Evolutionary conservation across 306 rosid genomes (phyloP).

Genomic region (Dalbergia cochinchinensis): DNA sequence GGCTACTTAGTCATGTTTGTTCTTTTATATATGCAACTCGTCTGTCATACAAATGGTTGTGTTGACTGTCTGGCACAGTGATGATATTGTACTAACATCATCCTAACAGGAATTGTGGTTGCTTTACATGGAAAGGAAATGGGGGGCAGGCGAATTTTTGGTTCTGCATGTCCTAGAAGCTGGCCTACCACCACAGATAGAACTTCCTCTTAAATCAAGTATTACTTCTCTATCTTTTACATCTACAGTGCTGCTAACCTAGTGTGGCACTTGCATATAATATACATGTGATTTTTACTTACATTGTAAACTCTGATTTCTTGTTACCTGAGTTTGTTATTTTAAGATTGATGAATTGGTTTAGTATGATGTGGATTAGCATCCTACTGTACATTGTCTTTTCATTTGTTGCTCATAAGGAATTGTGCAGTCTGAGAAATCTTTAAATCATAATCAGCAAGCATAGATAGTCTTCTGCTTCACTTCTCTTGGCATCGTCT

Average conservation of each 20-base stretch:
- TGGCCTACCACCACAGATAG: constrained; percentile 91
- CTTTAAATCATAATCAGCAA: constrained; percentile 1
- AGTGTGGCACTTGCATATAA: constrained; percentile 4
- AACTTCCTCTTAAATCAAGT: constrained; percentile 75
- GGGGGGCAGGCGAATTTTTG: constrained; percentile 73
- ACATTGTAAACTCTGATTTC: constrained; percentile 26
- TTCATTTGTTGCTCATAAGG: constrained; percentile 20
- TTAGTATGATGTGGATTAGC: constrained; percentile 28
- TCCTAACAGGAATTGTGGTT: constrained; percentile 70
- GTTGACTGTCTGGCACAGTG: constrained; percentile 1
- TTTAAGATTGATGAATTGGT: background rate
- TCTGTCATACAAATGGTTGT: constrained; percentile 7
- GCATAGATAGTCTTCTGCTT: background rate
- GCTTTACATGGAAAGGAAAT: constrained; percentile 87
- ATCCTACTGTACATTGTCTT: constrained; percentile 29
- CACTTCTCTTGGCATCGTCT: background rate
- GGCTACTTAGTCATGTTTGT: constrained; percentile 17
- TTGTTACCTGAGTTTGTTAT: background rate
- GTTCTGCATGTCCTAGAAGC: constrained; percentile 86
- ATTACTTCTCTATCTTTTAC: constrained; percentile 41
- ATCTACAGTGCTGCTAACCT: constrained; percentile 39
- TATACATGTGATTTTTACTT: constrained; percentile 11
- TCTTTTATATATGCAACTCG: constrained; percentile 34
- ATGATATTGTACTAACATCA: constrained; percentile 45
- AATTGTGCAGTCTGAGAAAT: constrained; percentile 33